phyloP scores from a whole-genome alignment of 1,284 basidiomycete genomes.

The Cutaneotrichosporon cavernicola region DNA sequence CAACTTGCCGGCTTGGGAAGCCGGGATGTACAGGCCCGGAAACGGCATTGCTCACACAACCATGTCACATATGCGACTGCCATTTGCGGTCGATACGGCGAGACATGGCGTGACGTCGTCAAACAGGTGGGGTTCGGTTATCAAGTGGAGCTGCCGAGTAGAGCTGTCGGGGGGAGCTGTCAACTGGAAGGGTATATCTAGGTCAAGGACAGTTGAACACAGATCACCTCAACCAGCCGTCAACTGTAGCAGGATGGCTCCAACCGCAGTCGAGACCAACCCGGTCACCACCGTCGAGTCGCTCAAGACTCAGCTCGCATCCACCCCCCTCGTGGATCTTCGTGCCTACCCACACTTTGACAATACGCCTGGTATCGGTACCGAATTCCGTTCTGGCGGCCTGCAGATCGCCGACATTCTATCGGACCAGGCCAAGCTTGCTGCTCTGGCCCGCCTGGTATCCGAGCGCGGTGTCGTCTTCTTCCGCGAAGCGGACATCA shows the following conservation, averaged over 20 bases:
- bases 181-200: background rate
- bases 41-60: too few relatives aligned
- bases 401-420: constrained; percentile 36
- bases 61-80: background rate
- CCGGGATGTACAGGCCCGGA: too few relatives aligned
- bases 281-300: constrained; percentile 14
- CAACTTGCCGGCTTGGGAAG: too few relatives aligned
- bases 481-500: constrained; percentile 61
- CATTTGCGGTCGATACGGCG: background rate
- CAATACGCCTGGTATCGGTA: constrained; percentile 42
- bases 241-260: constrained; percentile 14
- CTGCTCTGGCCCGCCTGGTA: constrained; percentile 50
- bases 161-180: background rate
- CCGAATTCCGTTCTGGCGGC: constrained; percentile 46
- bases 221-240: background rate
- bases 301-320: constrained; percentile 21
- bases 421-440: constrained; percentile 32
- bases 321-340: constrained; percentile 17
- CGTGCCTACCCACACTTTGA: constrained; percentile 37
- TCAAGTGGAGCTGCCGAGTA: background rate
- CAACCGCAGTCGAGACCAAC: constrained; percentile 13
- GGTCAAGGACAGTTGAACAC: background rate
- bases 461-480: constrained; percentile 69
- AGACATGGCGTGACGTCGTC: constrained; percentile 5
- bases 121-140: background rate